A percentile compares a stretch with the other conserved stretches of the same genome.
These are phyloP conservation scores for Xylaria acuta DNA, from an alignment of 495 filamentous ascomycete species.

Conservation along the genomic window DNA sequence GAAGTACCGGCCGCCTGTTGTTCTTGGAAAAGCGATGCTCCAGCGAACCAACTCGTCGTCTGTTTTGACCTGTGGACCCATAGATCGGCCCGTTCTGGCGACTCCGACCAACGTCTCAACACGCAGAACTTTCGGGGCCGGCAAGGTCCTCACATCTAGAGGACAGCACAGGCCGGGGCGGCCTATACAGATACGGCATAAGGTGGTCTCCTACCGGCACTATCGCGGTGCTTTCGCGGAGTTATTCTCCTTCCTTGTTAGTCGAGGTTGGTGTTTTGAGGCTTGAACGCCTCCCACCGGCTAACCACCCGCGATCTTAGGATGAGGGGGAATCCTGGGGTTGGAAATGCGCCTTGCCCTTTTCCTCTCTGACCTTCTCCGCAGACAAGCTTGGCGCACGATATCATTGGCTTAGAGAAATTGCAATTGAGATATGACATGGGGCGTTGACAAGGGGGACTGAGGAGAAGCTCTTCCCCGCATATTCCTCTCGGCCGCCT, in stretches of 20 bases:
- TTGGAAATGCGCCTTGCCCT: slow-evolving; percentile 4
- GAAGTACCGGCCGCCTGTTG: not conserved
- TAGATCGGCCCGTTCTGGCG: not conserved
- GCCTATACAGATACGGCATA: not conserved
- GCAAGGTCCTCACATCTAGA: not conserved
- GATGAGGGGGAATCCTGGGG: slow-evolving; percentile 23
- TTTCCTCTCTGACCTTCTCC: slow-evolving; percentile 6
- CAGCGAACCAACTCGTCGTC: not conserved
- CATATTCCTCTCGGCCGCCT: not conserved
- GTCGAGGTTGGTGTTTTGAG: not conserved
- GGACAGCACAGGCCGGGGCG: not conserved
- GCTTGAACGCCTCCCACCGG: not conserved
- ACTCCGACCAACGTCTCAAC: not conserved
- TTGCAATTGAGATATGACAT: slow-evolving; percentile 8
- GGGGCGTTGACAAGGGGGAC: not conserved
- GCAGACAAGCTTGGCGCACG: slow-evolving; percentile 1
- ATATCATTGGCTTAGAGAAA: slow-evolving; percentile 5
- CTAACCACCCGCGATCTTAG: slow-evolving; percentile 3
- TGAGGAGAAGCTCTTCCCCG: slow-evolving; percentile 25
- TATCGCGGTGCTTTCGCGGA: slow-evolving; percentile 21
- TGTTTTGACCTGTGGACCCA: not conserved
- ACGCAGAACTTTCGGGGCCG: not conserved
- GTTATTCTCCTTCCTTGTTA: slow-evolving; percentile 11
- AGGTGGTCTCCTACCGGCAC: slow-evolving; percentile 4
- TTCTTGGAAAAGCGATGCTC: not conserved